Evolutionary conservation across 257 asterid species (phyloP), one percentile per base, ranked within the genome.

Genomic region (Cynanchum wilfordii): DNA sequence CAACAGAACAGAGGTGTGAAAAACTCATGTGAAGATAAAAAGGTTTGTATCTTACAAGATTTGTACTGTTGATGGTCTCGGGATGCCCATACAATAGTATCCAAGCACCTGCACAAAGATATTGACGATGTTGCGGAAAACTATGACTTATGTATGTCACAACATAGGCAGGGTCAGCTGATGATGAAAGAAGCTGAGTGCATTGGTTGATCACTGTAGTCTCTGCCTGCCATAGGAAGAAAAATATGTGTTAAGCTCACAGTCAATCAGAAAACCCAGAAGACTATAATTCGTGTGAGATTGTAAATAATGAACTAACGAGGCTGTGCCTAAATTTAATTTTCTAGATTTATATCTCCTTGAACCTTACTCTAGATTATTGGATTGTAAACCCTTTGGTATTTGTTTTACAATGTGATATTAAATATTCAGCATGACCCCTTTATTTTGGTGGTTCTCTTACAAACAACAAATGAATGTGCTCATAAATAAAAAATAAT

Each of bases 61-160:
- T 95, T 79, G 83, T 76, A 85, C 89, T 83, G 82, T 92, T 92
- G 72, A 95, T 89, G 89, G 86, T 92, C 87, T 95, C 98, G 12
- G 92, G 97, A 82, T 90, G 99, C 77, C 86, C 86, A 79, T 85
- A 90, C 99, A 92, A 90, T 80, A 95, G 83, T 82, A 91, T 82
- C 98, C 98, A 95, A 22, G 97, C 96, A 82, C 97, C 96, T 77
- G 98, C 96, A 80, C 99, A 95, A 77, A 95, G 97, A 85, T 88
- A 89, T 72, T 90, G 87, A 59, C 98, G 97, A 75, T 95, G 99
- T 75, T 82, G 79, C 72, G 90, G 87, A 84, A 87, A 95, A 82
- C 99, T 95, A 84, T 83, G 95, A 79, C 77, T 95, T 63, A 92
- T 80, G 79, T 95, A 95, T 60, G 98, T 95, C 83, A 78, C 76